phyloP scores from a whole-genome alignment of 495 filamentous ascomycete genomes.

The Aspergillus sclerotiicarbonarius region DNA sequence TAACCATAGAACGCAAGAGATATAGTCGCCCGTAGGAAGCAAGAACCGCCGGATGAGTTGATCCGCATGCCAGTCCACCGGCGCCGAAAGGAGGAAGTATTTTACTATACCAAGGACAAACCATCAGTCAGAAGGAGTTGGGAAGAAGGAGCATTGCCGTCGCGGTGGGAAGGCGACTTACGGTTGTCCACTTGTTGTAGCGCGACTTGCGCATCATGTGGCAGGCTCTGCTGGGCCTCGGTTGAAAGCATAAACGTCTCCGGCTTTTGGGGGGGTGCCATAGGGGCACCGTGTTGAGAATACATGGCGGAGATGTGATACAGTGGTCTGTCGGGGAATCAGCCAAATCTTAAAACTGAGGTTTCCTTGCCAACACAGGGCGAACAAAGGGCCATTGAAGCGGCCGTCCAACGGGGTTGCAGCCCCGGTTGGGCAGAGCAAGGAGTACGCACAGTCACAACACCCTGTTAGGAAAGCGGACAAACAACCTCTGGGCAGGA shows the following conservation, averaged over 20 bases:
- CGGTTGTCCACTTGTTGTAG: constrained; percentile 97
- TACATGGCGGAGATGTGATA: constrained; percentile 40
- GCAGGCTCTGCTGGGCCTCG: constrained; percentile 92
- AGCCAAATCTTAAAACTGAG: constrained; percentile 16
- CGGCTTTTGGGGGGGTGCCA: constrained; percentile 81
- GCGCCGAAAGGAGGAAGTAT: constrained; percentile 98
- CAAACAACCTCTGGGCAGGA: constrained; percentile 4
- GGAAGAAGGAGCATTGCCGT: neutral
- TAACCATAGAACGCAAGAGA: constrained; percentile 95
- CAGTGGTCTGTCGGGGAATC: constrained; percentile 1
- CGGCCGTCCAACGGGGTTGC: constrained; percentile 7
- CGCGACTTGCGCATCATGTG: constrained; percentile 94
- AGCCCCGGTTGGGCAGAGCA: constrained; percentile 1
- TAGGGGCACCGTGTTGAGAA: constrained; percentile 51
- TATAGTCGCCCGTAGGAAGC: constrained; percentile 95
- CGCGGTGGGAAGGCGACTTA: constrained; percentile 50
- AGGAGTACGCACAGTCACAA: constrained; percentile 20
- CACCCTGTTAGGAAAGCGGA: constrained; percentile 10
- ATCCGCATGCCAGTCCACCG: constrained; percentile 95
- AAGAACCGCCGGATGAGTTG: constrained; percentile 96
- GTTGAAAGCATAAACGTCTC: constrained; percentile 98
- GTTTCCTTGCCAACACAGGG: constrained; percentile 24
- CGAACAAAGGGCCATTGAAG: neutral
- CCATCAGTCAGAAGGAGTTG: constrained; percentile 14
- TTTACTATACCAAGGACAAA: constrained; percentile 66